Evolutionary conservation across 768 basidiomycete species (phyloP), one percentile per base, ranked within the genome.

Genomic region (Asterophora lycoperdoides): DNA sequence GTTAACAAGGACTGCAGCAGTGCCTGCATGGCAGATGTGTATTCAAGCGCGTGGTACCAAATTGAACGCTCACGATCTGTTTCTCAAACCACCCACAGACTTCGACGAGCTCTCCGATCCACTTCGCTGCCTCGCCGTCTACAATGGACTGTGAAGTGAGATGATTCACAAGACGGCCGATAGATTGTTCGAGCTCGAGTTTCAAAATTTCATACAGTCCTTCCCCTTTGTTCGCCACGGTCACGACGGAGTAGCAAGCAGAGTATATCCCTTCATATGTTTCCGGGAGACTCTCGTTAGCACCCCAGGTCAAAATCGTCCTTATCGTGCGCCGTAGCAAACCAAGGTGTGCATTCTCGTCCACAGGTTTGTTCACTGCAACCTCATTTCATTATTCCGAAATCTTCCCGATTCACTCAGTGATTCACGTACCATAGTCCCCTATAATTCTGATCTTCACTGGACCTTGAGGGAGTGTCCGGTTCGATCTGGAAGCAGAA

Each of bases 1-100:
- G 86, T 78, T 44, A 90, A 65, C 19, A 90, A 64, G 0, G 83
- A 83, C 52, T 76, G 66, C 2, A 90, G 59, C 15, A 89, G 65
- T 4, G 67, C 63, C 86, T 88, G 53, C 18, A 15, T 30, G 17
- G 15, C 44, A 26, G 45, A 11, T 30, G 41, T 18, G 44, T 23
- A n/a, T 14, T 41, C 1, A 34, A 36, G 15, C 29, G 18, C 9
- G n/a, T n/a, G 33, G 30, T 23, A 44, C 26, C n/a, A 8, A 14
- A 6, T 45, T 36, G 5, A 2, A 7, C 41, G 74, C 80, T 64
- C 62, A 87, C 86, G 54, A 89, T 72, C 60, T 79, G 75, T 29
- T 64, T 63, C 54, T 85, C 79, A 37, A 84, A 89, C 82, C 83
- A 85, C 19, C 70, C 68, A 59, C 81, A 84, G 1, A 66, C 63